phyloP scores from a whole-genome alignment of 1,284 basidiomycete species.

The Ganoderma meredithae region DNA sequence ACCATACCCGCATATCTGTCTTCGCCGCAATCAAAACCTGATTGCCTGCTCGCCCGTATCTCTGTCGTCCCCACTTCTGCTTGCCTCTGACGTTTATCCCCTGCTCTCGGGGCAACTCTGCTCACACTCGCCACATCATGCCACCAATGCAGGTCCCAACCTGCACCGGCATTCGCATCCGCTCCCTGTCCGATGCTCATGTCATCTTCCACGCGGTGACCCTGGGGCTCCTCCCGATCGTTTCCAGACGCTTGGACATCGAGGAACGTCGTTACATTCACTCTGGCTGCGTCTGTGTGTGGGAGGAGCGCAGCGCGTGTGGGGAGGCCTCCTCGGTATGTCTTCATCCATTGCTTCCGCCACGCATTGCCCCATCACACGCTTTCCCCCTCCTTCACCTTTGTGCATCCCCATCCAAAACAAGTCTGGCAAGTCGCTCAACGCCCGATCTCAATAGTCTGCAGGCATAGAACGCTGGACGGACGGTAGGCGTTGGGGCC shows the following conservation, averaged over 20 bases:
- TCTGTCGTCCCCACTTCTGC: slow-evolving; percentile 4
- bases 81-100: neutral
- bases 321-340: slow-evolving; percentile 48
- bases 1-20: slow-evolving; percentile 4
- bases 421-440: slow-evolving; percentile 29
- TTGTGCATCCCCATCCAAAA: slow-evolving; percentile 4
- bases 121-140: slow-evolving; percentile 7
- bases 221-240: slow-evolving; percentile 47
- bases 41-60: slow-evolving; percentile 10
- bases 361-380: slow-evolving; percentile 1
- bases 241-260: slow-evolving; percentile 49
- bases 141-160: slow-evolving; percentile 53
- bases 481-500: slow-evolving; percentile 68
- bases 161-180: slow-evolving; percentile 49
- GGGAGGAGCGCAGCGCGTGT: slow-evolving; percentile 52
- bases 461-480: slow-evolving; percentile 77
- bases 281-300: slow-evolving; percentile 53
- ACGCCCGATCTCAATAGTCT: slow-evolving; percentile 19
- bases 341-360: slow-evolving; percentile 16
- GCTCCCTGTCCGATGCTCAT: slow-evolving; percentile 50
- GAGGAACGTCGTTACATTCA: slow-evolving; percentile 53
- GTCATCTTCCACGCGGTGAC: slow-evolving; percentile 52
- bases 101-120: neutral
- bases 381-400: neutral
- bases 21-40: slow-evolving; percentile 20